These are phyloP conservation scores for Aspergillus sp. DNA, from an alignment of 2,329 filamentous ascomycete genomes.

Conservation along the genomic window DNA sequence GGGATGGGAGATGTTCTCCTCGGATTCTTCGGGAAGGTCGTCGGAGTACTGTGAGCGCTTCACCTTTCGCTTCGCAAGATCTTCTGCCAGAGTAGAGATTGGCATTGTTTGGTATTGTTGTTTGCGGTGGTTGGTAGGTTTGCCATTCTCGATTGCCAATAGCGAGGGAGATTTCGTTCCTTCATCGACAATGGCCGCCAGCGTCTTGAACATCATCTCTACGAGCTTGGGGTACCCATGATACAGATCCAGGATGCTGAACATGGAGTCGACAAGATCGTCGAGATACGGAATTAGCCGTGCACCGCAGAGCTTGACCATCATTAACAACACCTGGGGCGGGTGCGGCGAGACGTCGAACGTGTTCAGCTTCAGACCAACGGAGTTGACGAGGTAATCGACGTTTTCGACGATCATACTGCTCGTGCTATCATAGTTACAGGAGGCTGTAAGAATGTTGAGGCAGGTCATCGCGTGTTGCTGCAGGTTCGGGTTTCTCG, in stretches of 20 bases:
- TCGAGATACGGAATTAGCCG: constrained; percentile 82
- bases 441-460: constrained; percentile 73
- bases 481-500: constrained; percentile 65
- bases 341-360: constrained; percentile 91
- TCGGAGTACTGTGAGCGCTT: constrained; percentile 25
- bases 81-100: constrained; percentile 32
- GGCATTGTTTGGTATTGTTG: constrained; percentile 27
- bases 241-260: constrained; percentile 89
- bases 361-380: constrained; percentile 83
- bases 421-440: constrained; percentile 71
- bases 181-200: constrained; percentile 81
- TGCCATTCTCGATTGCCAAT: constrained; percentile 44
- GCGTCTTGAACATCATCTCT: constrained; percentile 77
- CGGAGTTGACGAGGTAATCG: constrained; percentile 93
- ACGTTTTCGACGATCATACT: constrained; percentile 85
- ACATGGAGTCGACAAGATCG: constrained; percentile 86
- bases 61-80: constrained; percentile 33
- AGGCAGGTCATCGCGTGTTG: constrained; percentile 80
- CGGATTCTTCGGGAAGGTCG: constrained; percentile 24
- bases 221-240: constrained; percentile 89
- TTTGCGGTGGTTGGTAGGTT: constrained; percentile 28
- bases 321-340: constrained; percentile 88
- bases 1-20: constrained; percentile 27
- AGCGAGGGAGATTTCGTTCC: constrained; percentile 59
- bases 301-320: constrained; percentile 83